Base-by-base conservation (phyloP, 202 grass and related monocot species). In the Carex arenaria region DNA sequence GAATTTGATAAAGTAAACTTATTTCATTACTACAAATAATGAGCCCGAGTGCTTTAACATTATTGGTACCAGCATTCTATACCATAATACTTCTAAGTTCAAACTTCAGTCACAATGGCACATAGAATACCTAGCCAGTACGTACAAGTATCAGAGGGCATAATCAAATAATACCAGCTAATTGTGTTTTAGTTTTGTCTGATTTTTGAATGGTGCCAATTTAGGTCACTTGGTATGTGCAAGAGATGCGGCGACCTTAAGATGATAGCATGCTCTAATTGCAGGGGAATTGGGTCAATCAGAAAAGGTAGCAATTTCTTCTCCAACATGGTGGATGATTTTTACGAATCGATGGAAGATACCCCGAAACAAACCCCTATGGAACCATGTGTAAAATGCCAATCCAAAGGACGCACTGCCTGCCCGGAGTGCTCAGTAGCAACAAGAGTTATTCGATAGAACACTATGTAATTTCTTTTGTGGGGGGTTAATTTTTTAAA, bases 211-310 rank as follows among this genome's bases (percentile, higher is more conserved):
- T 45, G 8, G 31, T 57, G 59, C 26, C 67, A 54, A 68, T 89
- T 42, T 87, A 98, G 95, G 52, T 93, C 92, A 30, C 85, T 98
- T 78, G 85, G 88, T 52, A 98, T 91, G 90, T 98, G 95, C 57
- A 92, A 91, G 83, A 91, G 72, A 59, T 93, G 95, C 0, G 92
- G 92, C 26, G 84, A 91, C 85, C 92, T 94, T 66, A 89, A 85
- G 10, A 91, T 91, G 72, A 85, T 98, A 76, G 91, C 93, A 78
- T 98, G 93, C 26, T 88, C 93, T n/a, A 72, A 87, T 26, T 98
- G 93, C 85, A 93, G 86, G 88, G 95, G 89, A 82, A 32, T 77
- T 0, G 93, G 91, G 0, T 90, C 72, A 3, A 87, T 93, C 13
- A 86, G 79, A 53, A 95, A 95, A 88, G 86, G 86, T 56, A 87